Conservation (phyloP, 176 grass and related monocot genomes). For the Zoysia pacifica region DNA sequence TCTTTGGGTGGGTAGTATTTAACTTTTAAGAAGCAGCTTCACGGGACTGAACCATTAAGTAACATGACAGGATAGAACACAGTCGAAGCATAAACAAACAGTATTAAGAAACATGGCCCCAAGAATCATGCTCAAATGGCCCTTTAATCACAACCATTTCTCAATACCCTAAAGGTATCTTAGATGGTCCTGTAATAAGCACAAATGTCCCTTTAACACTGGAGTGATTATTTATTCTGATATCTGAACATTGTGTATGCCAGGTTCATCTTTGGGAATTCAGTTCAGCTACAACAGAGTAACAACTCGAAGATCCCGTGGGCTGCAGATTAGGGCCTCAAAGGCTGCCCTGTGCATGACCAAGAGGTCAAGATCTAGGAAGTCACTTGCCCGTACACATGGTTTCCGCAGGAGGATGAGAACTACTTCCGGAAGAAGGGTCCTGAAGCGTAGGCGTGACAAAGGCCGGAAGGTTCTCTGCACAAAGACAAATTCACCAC, state of each 20-base stretch:
- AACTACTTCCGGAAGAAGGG: conserved; percentile 59
- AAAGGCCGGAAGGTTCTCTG: conserved; percentile 94
- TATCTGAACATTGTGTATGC: conserved; percentile 23
- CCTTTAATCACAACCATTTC: background rate
- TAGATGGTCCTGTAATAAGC: background rate
- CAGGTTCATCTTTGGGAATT: conserved; percentile 68
- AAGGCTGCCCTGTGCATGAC: conserved; percentile 82
- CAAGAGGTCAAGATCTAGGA: conserved; percentile 84
- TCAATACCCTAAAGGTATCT: background rate
- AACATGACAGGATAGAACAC: conserved; percentile 12
- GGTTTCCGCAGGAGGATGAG: conserved; percentile 81
- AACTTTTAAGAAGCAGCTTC: conserved; percentile 1
- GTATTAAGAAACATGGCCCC: background rate
- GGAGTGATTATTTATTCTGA: conserved; percentile 20
- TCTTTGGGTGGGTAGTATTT: conserved; percentile 21
- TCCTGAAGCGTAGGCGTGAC: conserved; percentile 71
- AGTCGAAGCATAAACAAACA: background rate
- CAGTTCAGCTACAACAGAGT: conserved; percentile 65
- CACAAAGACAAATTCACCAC: conserved; percentile 72
- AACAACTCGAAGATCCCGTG: conserved; percentile 48
- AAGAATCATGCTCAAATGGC: background rate
- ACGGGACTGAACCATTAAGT: background rate
- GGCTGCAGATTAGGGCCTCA: conserved; percentile 77
- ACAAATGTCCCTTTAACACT: background rate
- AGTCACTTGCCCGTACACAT: conserved; percentile 82